Conservation (phyloP, 495 filamentous ascomycete species). For the Trichoderma erinaceum region DNA sequence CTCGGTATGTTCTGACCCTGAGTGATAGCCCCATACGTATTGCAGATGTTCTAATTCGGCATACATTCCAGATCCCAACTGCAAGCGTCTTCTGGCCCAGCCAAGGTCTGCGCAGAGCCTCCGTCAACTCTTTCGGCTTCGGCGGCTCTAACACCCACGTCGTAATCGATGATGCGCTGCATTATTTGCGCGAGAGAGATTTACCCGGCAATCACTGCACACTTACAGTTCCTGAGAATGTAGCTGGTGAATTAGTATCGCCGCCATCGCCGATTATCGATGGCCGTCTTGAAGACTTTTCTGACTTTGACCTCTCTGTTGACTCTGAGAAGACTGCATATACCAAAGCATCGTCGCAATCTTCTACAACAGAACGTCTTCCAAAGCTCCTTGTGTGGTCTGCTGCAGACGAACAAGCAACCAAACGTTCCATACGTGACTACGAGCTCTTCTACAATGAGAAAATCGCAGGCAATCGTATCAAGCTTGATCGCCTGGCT, state of each 20-base stretch:
- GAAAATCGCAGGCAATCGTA: slow-evolving; percentile 18
- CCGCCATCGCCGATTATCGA: not conserved
- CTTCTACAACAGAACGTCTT: not conserved
- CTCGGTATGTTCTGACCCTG: slow-evolving; percentile 18
- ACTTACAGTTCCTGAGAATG: not conserved
- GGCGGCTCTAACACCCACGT: slow-evolving; percentile 55
- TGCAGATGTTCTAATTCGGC: not conserved
- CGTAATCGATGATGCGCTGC: slow-evolving; percentile 42
- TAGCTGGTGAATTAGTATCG: not conserved
- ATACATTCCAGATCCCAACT: slow-evolving; percentile 23
- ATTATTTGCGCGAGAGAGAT: slow-evolving; percentile 4
- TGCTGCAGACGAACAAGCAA: slow-evolving; percentile 26
- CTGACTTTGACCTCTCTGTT: not conserved
- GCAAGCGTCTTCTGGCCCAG: slow-evolving; percentile 25
- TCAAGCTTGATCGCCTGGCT: slow-evolving; percentile 22
- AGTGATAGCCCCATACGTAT: slow-evolving; percentile 12
- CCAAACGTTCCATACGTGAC: slow-evolving; percentile 20
- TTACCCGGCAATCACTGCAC: slow-evolving; percentile 26
- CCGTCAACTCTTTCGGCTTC: slow-evolving; percentile 53
- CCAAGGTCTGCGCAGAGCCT: slow-evolving; percentile 34
- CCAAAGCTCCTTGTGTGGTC: slow-evolving; percentile 26
- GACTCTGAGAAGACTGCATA: not conserved
- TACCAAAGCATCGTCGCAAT: not conserved
- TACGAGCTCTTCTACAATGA: slow-evolving; percentile 19
- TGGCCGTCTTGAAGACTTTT: not conserved